Evolutionary conservation across 164 flowering plant genomes (phyloP).

Genomic region (Tetrastigma voinierianum): DNA sequence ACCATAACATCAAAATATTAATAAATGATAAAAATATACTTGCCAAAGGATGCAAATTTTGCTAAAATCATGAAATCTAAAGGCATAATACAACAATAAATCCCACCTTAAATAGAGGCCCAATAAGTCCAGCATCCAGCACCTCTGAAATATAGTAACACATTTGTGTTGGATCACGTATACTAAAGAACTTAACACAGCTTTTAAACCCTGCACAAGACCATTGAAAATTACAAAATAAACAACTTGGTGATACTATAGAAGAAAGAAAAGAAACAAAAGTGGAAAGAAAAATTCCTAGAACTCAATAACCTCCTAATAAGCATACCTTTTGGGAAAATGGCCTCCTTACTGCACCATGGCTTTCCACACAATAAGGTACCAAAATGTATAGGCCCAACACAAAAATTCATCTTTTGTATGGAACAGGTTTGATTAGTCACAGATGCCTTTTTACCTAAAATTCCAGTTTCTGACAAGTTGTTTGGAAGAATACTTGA

Average conservation of each 20-base stretch:
- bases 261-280: not conserved
- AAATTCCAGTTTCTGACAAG: conserved; percentile 15
- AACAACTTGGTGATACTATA: not conserved
- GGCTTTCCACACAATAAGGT: conserved; percentile 41
- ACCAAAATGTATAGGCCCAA: conserved; percentile 58
- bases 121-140: conserved; percentile 72
- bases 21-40: no score
- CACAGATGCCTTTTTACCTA: conserved; percentile 2
- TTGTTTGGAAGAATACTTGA: conserved; percentile 10
- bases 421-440: conserved; percentile 6
- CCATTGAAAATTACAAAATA: not conserved
- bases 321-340: conserved; percentile 69
- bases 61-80: not conserved
- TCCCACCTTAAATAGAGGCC: conserved; percentile 82
- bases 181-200: conserved; percentile 55
- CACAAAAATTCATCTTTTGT: conserved; percentile 18
- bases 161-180: conserved; percentile 45
- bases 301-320: not conserved
- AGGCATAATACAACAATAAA: conserved; percentile 2
- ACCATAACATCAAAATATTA: no score
- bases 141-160: conserved; percentile 70
- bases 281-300: not conserved
- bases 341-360: conserved; percentile 61
- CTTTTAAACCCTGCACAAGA: conserved; percentile 65
- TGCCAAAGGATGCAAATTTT: no score